Evolutionary conservation across 768 basidiomycete species (phyloP).

Genomic region (Suillus hirtellus): DNA sequence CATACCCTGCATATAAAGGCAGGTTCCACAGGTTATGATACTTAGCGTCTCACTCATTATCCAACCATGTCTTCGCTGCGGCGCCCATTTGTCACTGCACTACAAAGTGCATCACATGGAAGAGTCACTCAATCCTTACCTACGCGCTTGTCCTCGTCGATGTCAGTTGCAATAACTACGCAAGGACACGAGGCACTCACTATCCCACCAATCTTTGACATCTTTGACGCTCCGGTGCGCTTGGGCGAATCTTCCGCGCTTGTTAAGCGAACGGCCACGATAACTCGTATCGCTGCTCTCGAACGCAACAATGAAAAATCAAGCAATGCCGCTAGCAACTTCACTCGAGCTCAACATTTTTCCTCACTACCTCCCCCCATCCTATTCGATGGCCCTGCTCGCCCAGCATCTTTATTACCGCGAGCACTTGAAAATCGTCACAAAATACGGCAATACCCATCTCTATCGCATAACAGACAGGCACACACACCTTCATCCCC

Average conservation of each 20-base stretch:
- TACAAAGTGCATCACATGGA: slow-evolving; percentile 12
- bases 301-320: slow-evolving; percentile 13
- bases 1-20: slow-evolving; percentile 21
- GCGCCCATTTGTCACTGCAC: slow-evolving; percentile 13
- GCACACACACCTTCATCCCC: slow-evolving; percentile 15
- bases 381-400: slow-evolving; percentile 52
- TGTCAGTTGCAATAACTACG: slow-evolving; percentile 11
- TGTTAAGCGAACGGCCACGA: slow-evolving; percentile 19
- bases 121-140: slow-evolving; percentile 16
- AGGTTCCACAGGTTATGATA: not conserved
- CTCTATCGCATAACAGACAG: slow-evolving; percentile 7
- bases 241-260: slow-evolving; percentile 38
- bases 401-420: slow-evolving; percentile 28
- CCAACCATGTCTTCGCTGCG: slow-evolving; percentile 20
- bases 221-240: slow-evolving; percentile 49
- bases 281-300: slow-evolving; percentile 12
- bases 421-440: slow-evolving; percentile 16
- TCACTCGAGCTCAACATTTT: slow-evolving; percentile 17
- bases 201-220: slow-evolving; percentile 44
- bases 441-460: slow-evolving; percentile 14
- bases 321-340: slow-evolving; percentile 10
- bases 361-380: slow-evolving; percentile 44
- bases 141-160: slow-evolving; percentile 18
- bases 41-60: not conserved
- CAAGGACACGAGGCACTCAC: slow-evolving; percentile 14